phyloP scores from a whole-genome alignment of 2,329 filamentous ascomycete species.

The Fusarium poae region DNA sequence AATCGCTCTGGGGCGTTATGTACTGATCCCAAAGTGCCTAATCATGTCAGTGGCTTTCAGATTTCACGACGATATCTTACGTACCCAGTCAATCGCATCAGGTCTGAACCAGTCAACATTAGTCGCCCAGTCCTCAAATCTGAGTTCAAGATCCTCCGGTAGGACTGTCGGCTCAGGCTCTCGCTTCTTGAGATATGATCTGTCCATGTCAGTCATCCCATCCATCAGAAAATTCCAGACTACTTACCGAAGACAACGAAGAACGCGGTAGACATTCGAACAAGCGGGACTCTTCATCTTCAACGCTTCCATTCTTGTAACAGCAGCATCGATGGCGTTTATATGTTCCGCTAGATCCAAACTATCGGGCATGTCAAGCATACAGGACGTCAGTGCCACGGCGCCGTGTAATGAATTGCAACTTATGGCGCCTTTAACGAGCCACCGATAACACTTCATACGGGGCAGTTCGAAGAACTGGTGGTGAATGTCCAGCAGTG shows the following conservation, averaged over 20 bases:
- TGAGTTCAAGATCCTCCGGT: slow-evolving; percentile 1
- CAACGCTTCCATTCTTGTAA: slow-evolving; percentile 2
- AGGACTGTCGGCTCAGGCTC: slow-evolving; percentile 10
- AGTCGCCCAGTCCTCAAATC: slow-evolving; percentile 25
- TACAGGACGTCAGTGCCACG: slow-evolving; percentile 14
- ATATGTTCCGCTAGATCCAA: slow-evolving; percentile 16
- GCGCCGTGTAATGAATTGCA: slow-evolving; percentile 12
- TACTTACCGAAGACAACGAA: slow-evolving; percentile 15
- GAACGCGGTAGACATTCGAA: slow-evolving; percentile 8
- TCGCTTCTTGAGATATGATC: slow-evolving; percentile 18
- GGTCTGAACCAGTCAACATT: slow-evolving; percentile 27
- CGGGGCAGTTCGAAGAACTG: slow-evolving; percentile 19
- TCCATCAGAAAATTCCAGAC: fast-evolving
- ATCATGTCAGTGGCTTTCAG: fast-evolving
- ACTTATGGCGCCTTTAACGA: slow-evolving; percentile 14
- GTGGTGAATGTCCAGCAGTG: slow-evolving; percentile 13
- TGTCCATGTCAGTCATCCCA: background rate
- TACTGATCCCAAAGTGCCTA: slow-evolving; percentile 20
- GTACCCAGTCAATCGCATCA: slow-evolving; percentile 26
- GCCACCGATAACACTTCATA: slow-evolving; percentile 15
- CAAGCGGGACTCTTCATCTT: slow-evolving; percentile 29
- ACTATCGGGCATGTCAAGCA: slow-evolving; percentile 17
- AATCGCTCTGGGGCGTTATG: slow-evolving; percentile 16
- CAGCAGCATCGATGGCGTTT: slow-evolving; percentile 4
- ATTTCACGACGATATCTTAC: fast-evolving